Base-by-base conservation (phyloP, 148 eudicot genomes). In the Vaccinium myrtillus region DNA sequence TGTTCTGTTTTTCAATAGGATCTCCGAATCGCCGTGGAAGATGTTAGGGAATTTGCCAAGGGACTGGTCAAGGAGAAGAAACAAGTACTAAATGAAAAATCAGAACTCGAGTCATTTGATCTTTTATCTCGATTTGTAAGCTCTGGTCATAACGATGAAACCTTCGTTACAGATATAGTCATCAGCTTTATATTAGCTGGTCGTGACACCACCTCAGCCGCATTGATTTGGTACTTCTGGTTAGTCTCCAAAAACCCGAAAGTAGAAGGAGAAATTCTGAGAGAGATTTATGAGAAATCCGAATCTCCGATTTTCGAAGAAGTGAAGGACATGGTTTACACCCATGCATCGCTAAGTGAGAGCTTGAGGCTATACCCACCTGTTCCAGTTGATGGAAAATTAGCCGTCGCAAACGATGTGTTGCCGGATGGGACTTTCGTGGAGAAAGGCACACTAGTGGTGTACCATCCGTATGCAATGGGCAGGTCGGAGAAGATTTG, bases 401-500 rank as follows among this genome's bases (percentile, higher is more conserved):
- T 30, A 78, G 82, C 86, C 11, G 18, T 12, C n/a, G 82, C 39
- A 0, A 67, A 85, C 13, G 83, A 87, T 48, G 65, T 84, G 30
- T 51, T 84, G 59, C 89, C 87, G 18, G 84, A 85, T 8, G 87
- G 87, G 2, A 87, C 87, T 1, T 61, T 23, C 0, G 87, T 85
- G 14, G 36, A 59, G 53, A 85, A 77, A 54, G 89, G 89, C 6
- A 83, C 32, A 21, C 32, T 14, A 5, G 82, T 87, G 48, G 39
- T 27, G 1, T 84, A 84, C 76, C 86, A 84, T 78, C 86, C 86
- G 8, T 78, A 84, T 39, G 86, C 86, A 16, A 65, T 87, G 89
- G 87, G 89, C 82, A 84, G 89, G 85, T 23, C 81, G 16, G 87
- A 87, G 82, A 36, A 82, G 76, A 23, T 87, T 1, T 87, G 89